These are phyloP conservation scores for Candida sanyiensis DNA, from an alignment of 805 yeast species.

Conservation along the genomic window DNA sequence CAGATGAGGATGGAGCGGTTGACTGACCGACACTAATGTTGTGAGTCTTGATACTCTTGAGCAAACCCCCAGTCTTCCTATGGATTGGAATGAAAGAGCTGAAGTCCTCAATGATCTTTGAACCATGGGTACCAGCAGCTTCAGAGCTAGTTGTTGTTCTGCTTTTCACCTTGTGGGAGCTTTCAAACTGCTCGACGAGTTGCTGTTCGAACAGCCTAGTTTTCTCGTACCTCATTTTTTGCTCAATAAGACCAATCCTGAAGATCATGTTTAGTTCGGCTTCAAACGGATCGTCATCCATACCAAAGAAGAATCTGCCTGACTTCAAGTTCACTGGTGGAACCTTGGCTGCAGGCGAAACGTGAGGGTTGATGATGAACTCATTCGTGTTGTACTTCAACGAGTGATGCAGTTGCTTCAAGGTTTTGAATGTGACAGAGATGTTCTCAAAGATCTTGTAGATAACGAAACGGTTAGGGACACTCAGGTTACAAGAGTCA, in stretches of 20 bases:
- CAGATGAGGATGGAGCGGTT: conserved; percentile 1
- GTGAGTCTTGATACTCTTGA: conserved; percentile 5
- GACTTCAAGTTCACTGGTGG: conserved; percentile 56
- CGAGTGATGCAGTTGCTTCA: conserved; percentile 52
- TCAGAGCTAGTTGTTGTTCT: conserved; percentile 5
- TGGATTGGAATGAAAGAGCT: conserved; percentile 7
- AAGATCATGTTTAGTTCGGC: conserved; percentile 58
- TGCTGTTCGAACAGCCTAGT: conserved; percentile 34
- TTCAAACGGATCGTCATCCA: conserved; percentile 92
- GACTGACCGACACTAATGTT: background rate
- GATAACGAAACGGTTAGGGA: conserved; percentile 72
- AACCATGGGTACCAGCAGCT: conserved; percentile 6
- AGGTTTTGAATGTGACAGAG: conserved; percentile 58
- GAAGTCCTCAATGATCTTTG: conserved; percentile 7
- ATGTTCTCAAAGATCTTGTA: conserved; percentile 78
- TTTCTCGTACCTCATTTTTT: conserved; percentile 53
- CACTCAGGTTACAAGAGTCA: conserved; percentile 42
- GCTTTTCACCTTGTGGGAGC: conserved; percentile 2
- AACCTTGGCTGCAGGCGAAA: conserved; percentile 38
- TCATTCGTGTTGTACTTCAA: conserved; percentile 37
- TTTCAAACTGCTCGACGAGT: conserved; percentile 18
- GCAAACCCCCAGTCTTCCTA: conserved; percentile 6
- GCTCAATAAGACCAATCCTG: conserved; percentile 64
- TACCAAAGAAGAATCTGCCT: conserved; percentile 49
- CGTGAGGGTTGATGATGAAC: conserved; percentile 34